Evolutionary conservation across 768 basidiomycete species (phyloP), one percentile per base, ranked within the genome.

Genomic region (Boletus vinaceobasis): DNA sequence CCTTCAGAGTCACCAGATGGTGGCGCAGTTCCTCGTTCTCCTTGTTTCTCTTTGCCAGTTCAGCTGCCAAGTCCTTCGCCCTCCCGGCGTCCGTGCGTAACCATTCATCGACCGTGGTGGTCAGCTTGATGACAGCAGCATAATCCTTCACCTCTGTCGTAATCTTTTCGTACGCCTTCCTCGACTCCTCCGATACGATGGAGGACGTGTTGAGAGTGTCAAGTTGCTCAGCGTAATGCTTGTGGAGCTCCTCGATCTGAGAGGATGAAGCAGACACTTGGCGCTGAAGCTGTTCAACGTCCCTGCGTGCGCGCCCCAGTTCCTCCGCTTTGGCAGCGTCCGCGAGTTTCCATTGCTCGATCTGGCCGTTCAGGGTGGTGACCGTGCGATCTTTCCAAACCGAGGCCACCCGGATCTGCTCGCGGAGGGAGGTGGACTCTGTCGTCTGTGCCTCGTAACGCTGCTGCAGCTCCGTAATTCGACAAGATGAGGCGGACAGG

Each of bases 31-130:
- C 23, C 23, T 23, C 23, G 19, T 59, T 59, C 52, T 59, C 59
- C 31, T 43, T 50, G 14, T 45, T 47, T 17, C 56, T 48, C 43
- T 19, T 49, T 6, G 35, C 55, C 36, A 57, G 55, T 17, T 59
- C 43, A 19, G 14, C 23, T 23, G 23, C 23, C 23, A 23, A 23
- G 23, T 23, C 23, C 23, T 23, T 4, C 23, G 23, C 23, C 23
- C 23, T 23, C 23, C 23, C 4, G 2, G 23, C 23, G 23, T 23
- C 23, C 23, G 23, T 4, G 2, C 23, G 23, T 23, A 23, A 23
- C 23, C 23, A 23, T 23, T 23, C 23, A 23, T 23, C 23, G 23
- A 23, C 23, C 2, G 23, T 23, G 23, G 23, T 23, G 23, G 23
- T 23, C 23, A 23, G 23, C 23, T 23, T 23, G 23, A 23, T 23